Evolutionary conservation across 2,329 filamentous ascomycete species (phyloP), one percentile per base, ranked within the genome.

Genomic region (Macroventuria anomochaeta): DNA sequence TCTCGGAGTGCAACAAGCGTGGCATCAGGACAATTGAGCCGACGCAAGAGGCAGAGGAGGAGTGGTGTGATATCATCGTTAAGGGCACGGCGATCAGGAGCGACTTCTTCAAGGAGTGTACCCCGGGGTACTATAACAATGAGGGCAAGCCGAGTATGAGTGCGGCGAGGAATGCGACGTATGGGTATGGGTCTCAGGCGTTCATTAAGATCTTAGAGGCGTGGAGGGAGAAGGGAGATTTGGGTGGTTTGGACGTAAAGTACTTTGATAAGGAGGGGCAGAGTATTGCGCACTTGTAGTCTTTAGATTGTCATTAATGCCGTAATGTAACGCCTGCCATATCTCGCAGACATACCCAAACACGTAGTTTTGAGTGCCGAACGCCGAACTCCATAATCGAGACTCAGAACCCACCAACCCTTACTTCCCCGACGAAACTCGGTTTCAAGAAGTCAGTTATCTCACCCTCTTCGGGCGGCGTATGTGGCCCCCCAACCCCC

Each of bases 81-180:
- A 65, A 65, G 43, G 71, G 75, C 1, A 79, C 79, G 0, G 69
- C 68, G 7, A 73, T 74, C 23, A 75, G 79, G 32, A 74, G 75
- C 0, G 72, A 69, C 2, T 69, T 72, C 7, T 49, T 80, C 17
- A 64, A 68, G 5, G 75, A 79, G 12, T 86, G 83, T 68, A 84
- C 82, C n/a, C 83, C 83, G 0, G 75, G 79, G 11, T 85, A 85
- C 59, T 68, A 80, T 32, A 85, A 82, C 40, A 67, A 65, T 18
- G 63, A 66, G 32, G 65, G 64, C 5, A 65, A 58, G 40, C 46
- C 50, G 23, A 55, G 42, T 12, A 20, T 40, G 29, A 31, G 23
- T 8, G 58, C 52, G 5, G 73, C 58, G 23, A 62, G 65, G 46
- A 69, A 65, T 34, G 64, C 62, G 3, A 62, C 57, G 6, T 76